Evolutionary conservation across 345 rosid species (phyloP).

Genomic region (Eutrema yunnanense): DNA sequence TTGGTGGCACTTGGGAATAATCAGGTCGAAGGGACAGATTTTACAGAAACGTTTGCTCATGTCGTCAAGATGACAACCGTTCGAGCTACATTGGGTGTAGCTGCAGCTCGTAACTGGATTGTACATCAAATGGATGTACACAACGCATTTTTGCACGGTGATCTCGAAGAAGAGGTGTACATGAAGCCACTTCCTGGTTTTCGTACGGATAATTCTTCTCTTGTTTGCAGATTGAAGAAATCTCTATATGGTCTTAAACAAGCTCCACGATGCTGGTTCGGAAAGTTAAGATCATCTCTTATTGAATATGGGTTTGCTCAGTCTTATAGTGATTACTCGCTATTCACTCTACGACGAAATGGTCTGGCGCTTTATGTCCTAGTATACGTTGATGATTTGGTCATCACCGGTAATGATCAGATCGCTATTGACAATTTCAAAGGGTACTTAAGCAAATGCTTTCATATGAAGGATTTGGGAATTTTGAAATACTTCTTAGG

Average conservation of each 20-base stretch:
- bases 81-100: not conserved
- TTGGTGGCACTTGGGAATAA: not conserved
- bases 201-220: too few relatives aligned
- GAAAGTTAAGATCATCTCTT: not conserved
- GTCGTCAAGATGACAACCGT: not conserved
- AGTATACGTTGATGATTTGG: not conserved
- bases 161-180: not conserved
- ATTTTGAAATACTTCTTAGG: too few relatives aligned
- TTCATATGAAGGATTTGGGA: too few relatives aligned
- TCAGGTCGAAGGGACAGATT: not conserved
- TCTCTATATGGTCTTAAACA: not conserved
- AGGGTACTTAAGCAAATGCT: not conserved
- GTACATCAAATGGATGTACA: not conserved
- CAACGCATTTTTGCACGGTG: not conserved
- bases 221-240: not conserved
- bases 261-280: not conserved
- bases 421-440: not conserved
- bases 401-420: not conserved
- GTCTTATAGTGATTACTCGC: not conserved
- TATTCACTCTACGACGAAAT: not conserved
- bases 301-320: not conserved
- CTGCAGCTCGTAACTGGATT: not conserved
- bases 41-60: too few relatives aligned
- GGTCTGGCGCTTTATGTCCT: not conserved
- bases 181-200: too few relatives aligned